These are phyloP conservation scores for Gonapodya prolifera DNA, from an alignment of 192 early-diverging fungal species.

Conservation along the genomic window DNA sequence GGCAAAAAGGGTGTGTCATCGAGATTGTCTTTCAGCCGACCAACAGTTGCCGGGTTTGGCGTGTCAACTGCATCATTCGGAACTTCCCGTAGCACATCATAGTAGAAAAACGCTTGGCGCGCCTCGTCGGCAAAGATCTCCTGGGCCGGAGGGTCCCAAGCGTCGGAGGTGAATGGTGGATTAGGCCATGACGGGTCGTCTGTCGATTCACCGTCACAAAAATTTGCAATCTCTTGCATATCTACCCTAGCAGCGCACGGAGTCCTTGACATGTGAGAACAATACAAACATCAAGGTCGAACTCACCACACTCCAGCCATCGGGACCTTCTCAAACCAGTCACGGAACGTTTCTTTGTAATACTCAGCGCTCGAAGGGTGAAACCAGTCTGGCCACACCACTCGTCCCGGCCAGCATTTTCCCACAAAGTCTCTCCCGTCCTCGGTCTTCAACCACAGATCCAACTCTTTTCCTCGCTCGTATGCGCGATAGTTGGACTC, in stretches of 20 bases:
- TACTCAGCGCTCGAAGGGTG: constrained; percentile 30
- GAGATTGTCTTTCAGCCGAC: constrained; percentile 8
- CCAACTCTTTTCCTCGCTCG: constrained; percentile 26
- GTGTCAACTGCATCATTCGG: no score
- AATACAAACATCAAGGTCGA: no score
- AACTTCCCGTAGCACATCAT: no score
- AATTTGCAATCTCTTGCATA: constrained; percentile 55
- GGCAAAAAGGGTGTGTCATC: constrained; percentile 18
- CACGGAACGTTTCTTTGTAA: constrained; percentile 29
- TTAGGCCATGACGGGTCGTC: no score
- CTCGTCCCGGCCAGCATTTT: constrained; percentile 52
- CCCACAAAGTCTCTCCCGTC: constrained; percentile 39
- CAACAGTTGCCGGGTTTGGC: constrained; percentile 18
- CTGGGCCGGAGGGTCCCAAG: no score
- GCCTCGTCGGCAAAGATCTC: no score
- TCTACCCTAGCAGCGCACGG: constrained; percentile 56
- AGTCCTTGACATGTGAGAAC: no score
- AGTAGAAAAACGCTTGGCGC: no score
- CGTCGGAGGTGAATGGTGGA: no score
- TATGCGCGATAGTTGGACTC: constrained; percentile 34
- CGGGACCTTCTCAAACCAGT: no score
- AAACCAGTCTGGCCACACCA: constrained; percentile 52
- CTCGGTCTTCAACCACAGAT: constrained; percentile 43
- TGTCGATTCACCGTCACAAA: constrained; percentile 51
- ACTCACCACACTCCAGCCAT: no score